Evolutionary conservation across 345 rosid species (phyloP).

Genomic region (Lepidium africanum): DNA sequence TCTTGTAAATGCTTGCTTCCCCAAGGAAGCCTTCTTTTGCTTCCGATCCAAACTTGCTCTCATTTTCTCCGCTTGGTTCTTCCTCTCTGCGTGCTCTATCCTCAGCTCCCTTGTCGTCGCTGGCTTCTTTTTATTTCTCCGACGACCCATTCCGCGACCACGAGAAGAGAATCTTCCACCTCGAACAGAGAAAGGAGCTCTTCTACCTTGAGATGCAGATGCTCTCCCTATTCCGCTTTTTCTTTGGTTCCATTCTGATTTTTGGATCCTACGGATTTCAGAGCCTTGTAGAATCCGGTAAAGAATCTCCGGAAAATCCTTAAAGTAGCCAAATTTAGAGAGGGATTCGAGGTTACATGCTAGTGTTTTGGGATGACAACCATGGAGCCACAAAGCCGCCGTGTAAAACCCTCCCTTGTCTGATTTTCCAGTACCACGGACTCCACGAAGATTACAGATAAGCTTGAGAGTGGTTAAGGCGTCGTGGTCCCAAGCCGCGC

Average conservation of each 20-base stretch:
- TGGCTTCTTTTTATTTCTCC: background rate
- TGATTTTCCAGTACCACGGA: constrained; percentile 56
- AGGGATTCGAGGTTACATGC: constrained; percentile 40
- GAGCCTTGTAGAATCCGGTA: constrained; percentile 47
- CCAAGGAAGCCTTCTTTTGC: constrained; percentile 32
- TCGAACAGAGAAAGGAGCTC: background rate
- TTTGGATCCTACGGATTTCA: constrained; percentile 34
- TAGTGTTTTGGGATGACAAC: constrained; percentile 50
- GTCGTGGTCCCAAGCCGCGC: constrained; percentile 39
- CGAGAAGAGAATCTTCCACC: background rate
- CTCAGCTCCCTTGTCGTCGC: constrained; percentile 11
- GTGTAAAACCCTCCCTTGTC: constrained; percentile 62
- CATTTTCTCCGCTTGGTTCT: constrained; percentile 26
- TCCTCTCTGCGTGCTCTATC: constrained; percentile 12
- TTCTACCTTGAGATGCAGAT: background rate
- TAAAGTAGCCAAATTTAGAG: constrained; percentile 47
- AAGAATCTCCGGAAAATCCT: constrained; percentile 60
- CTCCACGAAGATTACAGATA: constrained; percentile 60
- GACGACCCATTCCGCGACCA: background rate
- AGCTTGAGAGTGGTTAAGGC: constrained; percentile 51
- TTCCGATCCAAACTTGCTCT: constrained; percentile 37
- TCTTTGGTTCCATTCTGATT: constrained; percentile 30
- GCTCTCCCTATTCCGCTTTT: background rate
- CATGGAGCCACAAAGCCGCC: constrained; percentile 54
- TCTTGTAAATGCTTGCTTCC: constrained; percentile 30